Base-by-base conservation (phyloP, 768 basidiomycete species). In the Lentinula edodes region DNA sequence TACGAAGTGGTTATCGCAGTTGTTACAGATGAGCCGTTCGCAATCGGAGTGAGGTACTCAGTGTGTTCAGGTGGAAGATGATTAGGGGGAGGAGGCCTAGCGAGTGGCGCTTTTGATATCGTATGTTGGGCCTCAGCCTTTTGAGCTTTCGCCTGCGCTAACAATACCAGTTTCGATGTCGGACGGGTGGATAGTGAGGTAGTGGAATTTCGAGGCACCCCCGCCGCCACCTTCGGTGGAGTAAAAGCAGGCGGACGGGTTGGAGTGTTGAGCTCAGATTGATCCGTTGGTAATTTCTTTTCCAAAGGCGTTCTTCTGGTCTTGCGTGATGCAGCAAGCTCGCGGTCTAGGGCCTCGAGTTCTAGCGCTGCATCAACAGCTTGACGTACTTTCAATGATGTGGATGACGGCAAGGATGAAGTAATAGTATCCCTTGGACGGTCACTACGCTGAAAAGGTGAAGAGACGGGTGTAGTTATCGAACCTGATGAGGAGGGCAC, bases 1-100 rank as follows among this genome's bases (percentile, higher is more conserved):
- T 90, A 91, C 0, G 87, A 86, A 2, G 90, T 91, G 0, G 90
- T 92, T 67, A 92, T 92, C 1, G 90, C 90, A 15, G 90, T 91
- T 0, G 90, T 92, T 12, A 85, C 90, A n/a, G 89, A 86, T 3
- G 88, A 75, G 0, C 90, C 89, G 67, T 92, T 92, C n/a, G 88
- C 88, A 50, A 88, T 90, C 1, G 91, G 90, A 15, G 83, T 88
- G 10, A 91, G 73, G 68, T 87, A 89, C 68, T 91, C 85, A 6
- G 90, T 91, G 54, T 73, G 83, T 52, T 80, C 65, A 51, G 71
- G 74, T n/a, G 79, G 80, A 59, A 83, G 71, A 7, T 73, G 71
- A 52, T 66, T 72, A 39, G 68, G 70, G 54, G 69, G 72, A 58
- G 66, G 69, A 69, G 50, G 51, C 55, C 61, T 50, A 4, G 66